Evolutionary conservation across 768 basidiomycete species (phyloP), one percentile per base, ranked within the genome.

Genomic region (Neoboletus magnificus): DNA sequence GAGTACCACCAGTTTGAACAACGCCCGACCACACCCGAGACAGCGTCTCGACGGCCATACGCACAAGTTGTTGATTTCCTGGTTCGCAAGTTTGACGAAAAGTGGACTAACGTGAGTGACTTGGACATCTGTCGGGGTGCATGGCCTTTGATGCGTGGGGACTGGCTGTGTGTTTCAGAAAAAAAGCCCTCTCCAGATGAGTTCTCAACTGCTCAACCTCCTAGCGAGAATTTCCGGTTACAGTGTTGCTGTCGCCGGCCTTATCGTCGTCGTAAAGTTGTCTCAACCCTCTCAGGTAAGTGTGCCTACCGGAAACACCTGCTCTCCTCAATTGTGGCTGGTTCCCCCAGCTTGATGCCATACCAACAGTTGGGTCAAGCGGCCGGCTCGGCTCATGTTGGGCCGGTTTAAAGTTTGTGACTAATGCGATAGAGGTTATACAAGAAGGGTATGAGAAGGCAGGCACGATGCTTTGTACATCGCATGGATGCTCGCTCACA

Each of bases 401-500:
- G 42, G 60, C 54, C 4, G 61, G 64, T 9, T 42, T 62, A 10
- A 63, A 44, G 23, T 68, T 45, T 45, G 2, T 63, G 2, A 48
- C 20, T 11, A 61, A 64, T 30, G 64, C 50, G 10, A 27, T 27
- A 1, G 51, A 62, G 5, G 20, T 76, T 3, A 23, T 76, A 9
- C 66, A 66, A 51, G 59, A 72, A 50, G 74, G 74, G 0, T 73
- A 70, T 27, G 50, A 63, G 18, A 67, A 70, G 60, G 75, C 61
- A 48, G 8, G 55, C 50, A 1, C 4, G 0, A 3, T 29, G 1
- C 36, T 25, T n/a, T 15, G 12, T 9, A 15, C 5, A 22, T 12
- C 32, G 48, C 29, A 40, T n/a, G 2, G 55, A 64, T 20, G 36
- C 4, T 27, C 10, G 22, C 45, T 49, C 22, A 15, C 53, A 18